phyloP scores from a whole-genome alignment of 768 basidiomycete genomes.

The Paxillus ammoniavirescens region DNA sequence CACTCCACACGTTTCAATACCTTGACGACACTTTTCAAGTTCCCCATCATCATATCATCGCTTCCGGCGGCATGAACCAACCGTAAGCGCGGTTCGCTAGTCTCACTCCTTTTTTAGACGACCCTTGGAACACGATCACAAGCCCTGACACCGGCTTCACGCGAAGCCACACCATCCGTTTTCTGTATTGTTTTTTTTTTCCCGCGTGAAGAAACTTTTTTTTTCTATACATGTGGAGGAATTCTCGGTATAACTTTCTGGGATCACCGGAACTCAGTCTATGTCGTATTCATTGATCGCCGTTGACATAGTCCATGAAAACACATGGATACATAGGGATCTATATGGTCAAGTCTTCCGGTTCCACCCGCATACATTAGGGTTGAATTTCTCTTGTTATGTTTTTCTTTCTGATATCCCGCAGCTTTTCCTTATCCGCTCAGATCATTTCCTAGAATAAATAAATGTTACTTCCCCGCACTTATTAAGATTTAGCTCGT shows the following conservation, averaged over 20 bases:
- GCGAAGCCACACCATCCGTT: slow-evolving; percentile 1
- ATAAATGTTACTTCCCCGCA: slow-evolving; percentile 19
- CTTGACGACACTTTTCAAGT: not conserved
- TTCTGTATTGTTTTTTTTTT: slow-evolving; percentile 19
- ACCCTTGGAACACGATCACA: slow-evolving; percentile 9
- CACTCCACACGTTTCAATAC: not conserved
- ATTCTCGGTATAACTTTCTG: slow-evolving; percentile 1
- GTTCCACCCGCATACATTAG: slow-evolving; percentile 16
- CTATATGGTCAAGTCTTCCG: slow-evolving; percentile 30
- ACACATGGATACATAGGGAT: slow-evolving; percentile 17
- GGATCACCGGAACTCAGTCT: slow-evolving; percentile 22
- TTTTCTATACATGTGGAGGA: slow-evolving; percentile 11
- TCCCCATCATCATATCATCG: slow-evolving; percentile 9
- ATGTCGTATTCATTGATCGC: slow-evolving; percentile 37
- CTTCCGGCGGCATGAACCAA: slow-evolving; percentile 9
- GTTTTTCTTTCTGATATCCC: slow-evolving; percentile 12
- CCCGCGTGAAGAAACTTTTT: slow-evolving; percentile 19
- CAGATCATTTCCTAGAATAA: not conserved
- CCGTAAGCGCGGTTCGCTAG: slow-evolving; percentile 6
- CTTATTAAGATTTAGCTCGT: slow-evolving; percentile 5
- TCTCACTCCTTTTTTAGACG: slow-evolving; percentile 6
- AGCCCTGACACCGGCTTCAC: not conserved
- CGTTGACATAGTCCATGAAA: slow-evolving; percentile 31
- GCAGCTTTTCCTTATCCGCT: slow-evolving; percentile 9
- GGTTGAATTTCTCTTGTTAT: slow-evolving; percentile 1